A percentile compares a stretch with the other conserved stretches of the same genome.
phyloP scores from a whole-genome alignment of 352 stramenopile genomes.

The Phytopythium kandeliae region DNA sequence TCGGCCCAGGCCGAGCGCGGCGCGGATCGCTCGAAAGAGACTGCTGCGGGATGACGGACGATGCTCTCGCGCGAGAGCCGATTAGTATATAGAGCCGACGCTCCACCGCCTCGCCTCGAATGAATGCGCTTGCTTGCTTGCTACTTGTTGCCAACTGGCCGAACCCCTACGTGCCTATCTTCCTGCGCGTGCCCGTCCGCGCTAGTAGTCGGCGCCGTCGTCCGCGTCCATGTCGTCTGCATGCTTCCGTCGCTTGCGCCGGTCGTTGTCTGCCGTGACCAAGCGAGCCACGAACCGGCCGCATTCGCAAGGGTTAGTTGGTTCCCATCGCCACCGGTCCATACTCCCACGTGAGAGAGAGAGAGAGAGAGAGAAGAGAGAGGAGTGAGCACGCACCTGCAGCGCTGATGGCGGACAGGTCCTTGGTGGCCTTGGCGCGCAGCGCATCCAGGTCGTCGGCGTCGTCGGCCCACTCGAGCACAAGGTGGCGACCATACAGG shows the following conservation, averaged over 20 bases:
- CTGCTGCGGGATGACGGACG: neutral
- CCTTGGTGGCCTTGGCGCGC: constrained; percentile 72
- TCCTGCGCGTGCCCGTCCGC: neutral
- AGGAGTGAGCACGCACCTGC: neutral
- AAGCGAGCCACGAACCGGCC: too few relatives aligned
- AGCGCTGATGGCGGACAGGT: constrained; percentile 63
- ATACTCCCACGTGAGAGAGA: too few relatives aligned
- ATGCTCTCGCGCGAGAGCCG: neutral
- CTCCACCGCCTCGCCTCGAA: too few relatives aligned
- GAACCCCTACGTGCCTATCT: too few relatives aligned
- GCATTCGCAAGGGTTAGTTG: too few relatives aligned
- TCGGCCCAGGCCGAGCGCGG: neutral
- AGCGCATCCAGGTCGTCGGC: constrained; percentile 82
- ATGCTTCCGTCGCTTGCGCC: constrained; percentile 57
- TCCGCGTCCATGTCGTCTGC: constrained; percentile 32
- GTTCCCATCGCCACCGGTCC: too few relatives aligned
- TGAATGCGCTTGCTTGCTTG: neutral
- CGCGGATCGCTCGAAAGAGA: too few relatives aligned
- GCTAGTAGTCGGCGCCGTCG: constrained; percentile 40
- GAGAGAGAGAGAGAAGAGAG: neutral
- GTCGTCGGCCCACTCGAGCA: constrained; percentile 96
- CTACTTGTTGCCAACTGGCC: too few relatives aligned
- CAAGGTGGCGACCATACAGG: constrained; percentile 98
- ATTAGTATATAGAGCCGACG: neutral
- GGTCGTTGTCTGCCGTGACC: constrained; percentile 35